A percentile compares a stretch with the other conserved stretches of the same genome.
Conservation (phyloP, 176 grass and related monocot genomes). For the Coix lacrymajobi region DNA sequence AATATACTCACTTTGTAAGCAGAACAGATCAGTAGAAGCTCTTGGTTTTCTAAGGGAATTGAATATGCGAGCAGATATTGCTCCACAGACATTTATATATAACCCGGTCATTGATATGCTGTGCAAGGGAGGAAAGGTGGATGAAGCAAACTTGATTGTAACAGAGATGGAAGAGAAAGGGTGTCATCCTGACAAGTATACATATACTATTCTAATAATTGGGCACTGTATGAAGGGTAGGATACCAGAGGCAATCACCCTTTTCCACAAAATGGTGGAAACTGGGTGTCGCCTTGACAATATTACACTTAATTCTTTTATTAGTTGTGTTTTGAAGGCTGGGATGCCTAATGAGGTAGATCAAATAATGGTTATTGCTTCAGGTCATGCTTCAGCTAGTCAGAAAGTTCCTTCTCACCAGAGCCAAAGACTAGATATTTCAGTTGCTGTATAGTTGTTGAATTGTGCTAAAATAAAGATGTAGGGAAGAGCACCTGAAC, state of each 20-base stretch:
- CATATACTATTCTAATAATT: slow-evolving; percentile 88
- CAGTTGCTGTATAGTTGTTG: slow-evolving; percentile 65
- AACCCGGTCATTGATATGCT: slow-evolving; percentile 79
- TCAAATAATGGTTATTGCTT: slow-evolving; percentile 53
- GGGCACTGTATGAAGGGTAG: slow-evolving; percentile 96
- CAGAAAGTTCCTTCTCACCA: slow-evolving; percentile 42
- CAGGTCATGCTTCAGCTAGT: slow-evolving; percentile 32
- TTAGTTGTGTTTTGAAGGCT: slow-evolving; percentile 83
- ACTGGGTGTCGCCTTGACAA: slow-evolving; percentile 71
- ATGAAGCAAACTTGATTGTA: slow-evolving; percentile 66
- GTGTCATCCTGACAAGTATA: slow-evolving; percentile 84
- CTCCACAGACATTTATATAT: slow-evolving; percentile 73
- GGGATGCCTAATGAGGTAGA: slow-evolving; percentile 80
- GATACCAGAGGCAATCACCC: slow-evolving; percentile 56
- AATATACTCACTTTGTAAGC: slow-evolving; percentile 72
- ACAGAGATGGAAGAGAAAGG: slow-evolving; percentile 60
- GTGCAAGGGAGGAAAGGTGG: slow-evolving; percentile 69
- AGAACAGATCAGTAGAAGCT: slow-evolving; percentile 70
- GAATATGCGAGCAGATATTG: slow-evolving; percentile 52
- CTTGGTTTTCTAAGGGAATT: slow-evolving; percentile 52
- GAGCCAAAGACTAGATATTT: slow-evolving; percentile 50
- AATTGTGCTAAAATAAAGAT: slow-evolving; percentile 9
- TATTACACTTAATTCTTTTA: slow-evolving; percentile 62
- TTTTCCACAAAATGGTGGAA: slow-evolving; percentile 75
- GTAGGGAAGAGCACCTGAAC: background rate